Conservation (phyloP, 2,329 filamentous ascomycete genomes). For the Alternaria arborescens region DNA sequence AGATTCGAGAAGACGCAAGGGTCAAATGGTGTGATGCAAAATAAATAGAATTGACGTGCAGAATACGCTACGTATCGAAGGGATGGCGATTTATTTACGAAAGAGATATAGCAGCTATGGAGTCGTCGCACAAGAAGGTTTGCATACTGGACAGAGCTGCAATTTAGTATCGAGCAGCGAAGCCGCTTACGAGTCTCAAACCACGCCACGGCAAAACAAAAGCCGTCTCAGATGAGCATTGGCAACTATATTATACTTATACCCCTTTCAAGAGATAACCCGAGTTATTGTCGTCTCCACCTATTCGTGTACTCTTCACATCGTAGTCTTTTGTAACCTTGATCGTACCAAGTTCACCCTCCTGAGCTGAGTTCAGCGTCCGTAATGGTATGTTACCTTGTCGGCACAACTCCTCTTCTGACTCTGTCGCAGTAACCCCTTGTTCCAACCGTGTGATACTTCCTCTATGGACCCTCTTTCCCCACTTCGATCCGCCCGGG, state of each 20-base stretch:
- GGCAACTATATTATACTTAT: not conserved
- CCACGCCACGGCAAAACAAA: not conserved
- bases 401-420: constrained; percentile 3
- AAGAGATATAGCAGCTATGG: too few species aligned
- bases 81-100: too few species aligned
- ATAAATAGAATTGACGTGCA: not conserved
- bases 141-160: too few species aligned
- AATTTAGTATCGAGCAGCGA: not conserved
- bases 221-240: not conserved
- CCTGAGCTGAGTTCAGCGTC: not conserved
- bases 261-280: not conserved
- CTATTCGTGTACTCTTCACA: not conserved
- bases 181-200: not conserved
- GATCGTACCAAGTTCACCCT: not conserved
- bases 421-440: not conserved
- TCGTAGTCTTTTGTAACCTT: constrained; percentile 2
- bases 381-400: not conserved
- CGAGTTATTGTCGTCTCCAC: not conserved
- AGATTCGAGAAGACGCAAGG: not conserved
- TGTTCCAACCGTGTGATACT: constrained; percentile 4
- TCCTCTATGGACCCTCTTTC: not conserved
- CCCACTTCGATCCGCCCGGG: not conserved
- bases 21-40: too few species aligned
- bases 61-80: not conserved
- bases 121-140: too few species aligned